Percentiles rank a stretch among this genome's conserved stretches.
Evolutionary conservation across 2,329 filamentous ascomycete species (phyloP).

Genomic region (Fusarium tjaetaba): DNA sequence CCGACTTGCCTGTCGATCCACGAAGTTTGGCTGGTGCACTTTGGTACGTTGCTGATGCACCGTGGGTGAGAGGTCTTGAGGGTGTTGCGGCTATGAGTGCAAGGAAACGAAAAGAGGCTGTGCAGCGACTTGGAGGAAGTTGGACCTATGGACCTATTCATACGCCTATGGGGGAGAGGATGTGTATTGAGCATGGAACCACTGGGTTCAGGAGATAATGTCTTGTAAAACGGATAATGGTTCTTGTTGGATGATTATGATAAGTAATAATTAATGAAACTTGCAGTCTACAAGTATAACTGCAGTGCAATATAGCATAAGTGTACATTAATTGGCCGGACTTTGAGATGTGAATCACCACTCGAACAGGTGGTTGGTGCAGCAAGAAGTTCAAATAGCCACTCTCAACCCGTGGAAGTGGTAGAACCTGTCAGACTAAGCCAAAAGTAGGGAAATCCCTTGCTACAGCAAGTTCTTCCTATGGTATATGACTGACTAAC

Average conservation of each 20-base stretch:
- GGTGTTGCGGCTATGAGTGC: constrained; percentile 30
- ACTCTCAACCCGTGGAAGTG: background rate
- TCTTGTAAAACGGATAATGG: accelerated
- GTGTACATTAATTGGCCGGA: background rate
- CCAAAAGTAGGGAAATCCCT: too few species aligned
- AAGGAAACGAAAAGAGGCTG: constrained; percentile 12
- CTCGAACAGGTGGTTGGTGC: background rate
- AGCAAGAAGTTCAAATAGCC: background rate
- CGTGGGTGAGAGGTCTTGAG: constrained; percentile 28
- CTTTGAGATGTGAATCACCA: background rate
- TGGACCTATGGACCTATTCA: constrained; percentile 35
- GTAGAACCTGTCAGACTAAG: accelerated
- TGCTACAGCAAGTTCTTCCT: too few species aligned
- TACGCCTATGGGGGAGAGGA: constrained; percentile 22
- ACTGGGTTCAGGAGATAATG: constrained; percentile 13
- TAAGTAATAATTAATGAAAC: background rate
- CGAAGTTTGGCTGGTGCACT: constrained; percentile 56
- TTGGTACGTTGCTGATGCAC: constrained; percentile 50
- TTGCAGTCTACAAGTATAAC: background rate
- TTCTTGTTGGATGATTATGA: background rate
- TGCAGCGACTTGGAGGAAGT: constrained; percentile 24
- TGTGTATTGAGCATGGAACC: constrained; percentile 33
- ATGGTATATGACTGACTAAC: too few species aligned
- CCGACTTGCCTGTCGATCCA: constrained; percentile 57
- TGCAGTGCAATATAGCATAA: background rate